Evolutionary conservation across 441 rosid genomes (phyloP).

Genomic region (Capsella rubella): DNA sequence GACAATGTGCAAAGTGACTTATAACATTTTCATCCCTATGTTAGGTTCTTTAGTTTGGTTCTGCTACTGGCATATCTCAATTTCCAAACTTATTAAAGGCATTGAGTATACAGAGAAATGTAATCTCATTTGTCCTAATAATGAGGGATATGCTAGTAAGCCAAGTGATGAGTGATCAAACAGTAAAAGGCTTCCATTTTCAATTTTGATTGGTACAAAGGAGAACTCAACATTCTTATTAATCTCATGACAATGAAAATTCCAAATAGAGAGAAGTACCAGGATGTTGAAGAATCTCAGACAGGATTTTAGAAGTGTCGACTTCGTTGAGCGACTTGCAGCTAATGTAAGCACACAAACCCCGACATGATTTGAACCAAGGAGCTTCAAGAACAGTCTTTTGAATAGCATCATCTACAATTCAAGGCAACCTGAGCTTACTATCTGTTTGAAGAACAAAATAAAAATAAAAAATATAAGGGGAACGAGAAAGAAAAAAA

Average conservation of each 20-base stretch:
- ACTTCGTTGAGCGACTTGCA: constrained; percentile 85
- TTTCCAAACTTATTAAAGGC: constrained; percentile 9
- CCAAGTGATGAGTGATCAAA: background rate
- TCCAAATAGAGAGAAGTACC: constrained; percentile 27
- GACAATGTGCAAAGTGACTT: background rate
- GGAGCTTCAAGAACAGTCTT: constrained; percentile 70
- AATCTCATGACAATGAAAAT: constrained; percentile 9
- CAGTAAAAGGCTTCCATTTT: background rate
- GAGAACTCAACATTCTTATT: background rate
- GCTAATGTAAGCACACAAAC: constrained; percentile 86
- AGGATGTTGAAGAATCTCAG: constrained; percentile 52
- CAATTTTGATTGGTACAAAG: background rate
- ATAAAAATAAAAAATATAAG: background rate
- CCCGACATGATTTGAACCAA: constrained; percentile 76
- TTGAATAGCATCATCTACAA: constrained; percentile 73
- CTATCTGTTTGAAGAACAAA: background rate
- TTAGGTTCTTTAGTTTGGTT: background rate
- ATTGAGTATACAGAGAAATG: background rate
- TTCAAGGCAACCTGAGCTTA: constrained; percentile 28
- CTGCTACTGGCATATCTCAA: constrained; percentile 1
- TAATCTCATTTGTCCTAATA: background rate
- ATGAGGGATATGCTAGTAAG: background rate
- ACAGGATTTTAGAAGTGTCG: constrained; percentile 66
- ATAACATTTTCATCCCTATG: background rate
- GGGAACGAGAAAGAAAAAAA: background rate